Evolutionary conservation across 345 rosid genomes (phyloP).

Genomic region (Linum trigynum): DNA sequence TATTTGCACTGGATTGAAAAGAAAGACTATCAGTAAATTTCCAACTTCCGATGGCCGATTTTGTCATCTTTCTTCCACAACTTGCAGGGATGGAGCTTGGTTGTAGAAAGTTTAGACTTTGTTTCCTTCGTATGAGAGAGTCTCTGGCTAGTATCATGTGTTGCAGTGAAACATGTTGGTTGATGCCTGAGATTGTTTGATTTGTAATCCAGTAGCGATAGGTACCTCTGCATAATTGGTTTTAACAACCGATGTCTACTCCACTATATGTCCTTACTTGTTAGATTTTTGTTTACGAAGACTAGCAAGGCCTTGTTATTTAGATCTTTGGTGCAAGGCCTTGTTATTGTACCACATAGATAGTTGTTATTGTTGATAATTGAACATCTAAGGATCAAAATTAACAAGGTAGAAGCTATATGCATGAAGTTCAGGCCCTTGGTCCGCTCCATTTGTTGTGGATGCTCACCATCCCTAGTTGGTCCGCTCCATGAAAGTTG

Average conservation of each 20-base stretch:
- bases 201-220: background rate
- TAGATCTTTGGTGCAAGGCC: no score
- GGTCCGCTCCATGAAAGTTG: no score
- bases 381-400: no score
- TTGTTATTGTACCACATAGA: no score
- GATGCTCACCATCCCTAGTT: no score
- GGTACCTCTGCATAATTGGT: background rate
- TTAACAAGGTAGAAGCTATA: no score
- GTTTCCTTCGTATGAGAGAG: background rate
- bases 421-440: no score
- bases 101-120: background rate
- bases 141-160: background rate
- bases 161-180: background rate
- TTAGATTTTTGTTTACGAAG: background rate
- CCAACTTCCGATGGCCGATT: background rate
- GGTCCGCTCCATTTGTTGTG: no score
- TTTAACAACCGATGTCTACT: background rate
- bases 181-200: background rate
- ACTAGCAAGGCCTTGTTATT: no score
- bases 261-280: background rate
- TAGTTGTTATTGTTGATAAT: no score
- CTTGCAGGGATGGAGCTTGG: background rate
- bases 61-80: background rate
- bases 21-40: background rate
- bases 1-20: background rate